Conservation (phyloP, 1,139 yeast genomes). For the Arxiozyma heterogenica region DNA sequence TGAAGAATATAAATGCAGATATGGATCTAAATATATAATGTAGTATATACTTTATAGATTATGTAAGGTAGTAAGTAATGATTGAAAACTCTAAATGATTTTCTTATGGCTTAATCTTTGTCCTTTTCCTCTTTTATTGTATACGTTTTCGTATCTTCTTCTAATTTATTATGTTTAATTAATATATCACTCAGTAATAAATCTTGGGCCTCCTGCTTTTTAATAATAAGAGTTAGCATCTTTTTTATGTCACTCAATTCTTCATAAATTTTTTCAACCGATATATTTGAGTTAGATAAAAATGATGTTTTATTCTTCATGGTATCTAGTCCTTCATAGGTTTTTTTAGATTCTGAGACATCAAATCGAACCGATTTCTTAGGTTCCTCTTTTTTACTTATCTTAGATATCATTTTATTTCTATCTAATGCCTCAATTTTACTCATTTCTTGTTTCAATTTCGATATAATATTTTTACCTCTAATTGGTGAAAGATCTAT, state of each 20-base stretch:
- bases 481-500: conserved; percentile 2
- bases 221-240: neutral
- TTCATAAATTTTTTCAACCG: neutral
- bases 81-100: neutral
- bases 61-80: neutral
- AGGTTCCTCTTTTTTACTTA: conserved; percentile 2
- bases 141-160: neutral
- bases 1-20: neutral
- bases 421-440: conserved; percentile 2
- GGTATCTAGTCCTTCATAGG: neutral
- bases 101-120: neutral
- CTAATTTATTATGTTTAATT: neutral
- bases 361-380: conserved; percentile 16
- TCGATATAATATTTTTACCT: conserved; percentile 3
- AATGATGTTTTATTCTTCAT: conserved; percentile 1
- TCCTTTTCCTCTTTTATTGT: neutral
- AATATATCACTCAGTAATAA: neutral
- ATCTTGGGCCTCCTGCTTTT: conserved; percentile 2
- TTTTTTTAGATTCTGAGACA: conserved; percentile 6
- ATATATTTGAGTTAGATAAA: neutral
- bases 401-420: conserved; percentile 13
- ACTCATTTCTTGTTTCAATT: conserved; percentile 4
- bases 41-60: neutral
- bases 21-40: neutral
- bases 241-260: neutral